Base-by-base conservation (phyloP, 176 grass and related monocot genomes). In the Pontederia paniculata region DNA sequence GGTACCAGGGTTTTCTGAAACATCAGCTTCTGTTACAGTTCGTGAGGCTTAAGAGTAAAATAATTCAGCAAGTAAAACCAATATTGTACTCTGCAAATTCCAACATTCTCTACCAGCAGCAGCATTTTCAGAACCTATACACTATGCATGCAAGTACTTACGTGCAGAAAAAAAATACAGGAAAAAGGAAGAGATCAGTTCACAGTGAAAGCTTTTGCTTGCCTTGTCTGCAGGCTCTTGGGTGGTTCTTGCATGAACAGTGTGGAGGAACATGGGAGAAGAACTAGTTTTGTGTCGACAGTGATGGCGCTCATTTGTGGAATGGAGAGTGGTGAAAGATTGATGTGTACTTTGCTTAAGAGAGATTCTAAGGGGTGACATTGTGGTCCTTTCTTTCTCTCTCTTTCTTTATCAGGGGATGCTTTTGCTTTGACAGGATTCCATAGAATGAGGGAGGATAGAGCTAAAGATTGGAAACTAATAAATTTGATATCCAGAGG, bases 1-100 rank as follows among this genome's bases (percentile, higher is more conserved):
- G 77, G 74, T 89, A 89, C 86, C 86, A 85, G 58, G 77, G 72
- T 10, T 79, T 78, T 69, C 74, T 89, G 48, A 10, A 73, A 80
- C 41, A 78, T 4, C 0, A 56, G 21, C 55, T 60, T 47, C 7
- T 9, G 19, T 52, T 52, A 18, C n/a, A n/a, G n/a, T n/a, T n/a
- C n/a, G n/a, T 18, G 17, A 19, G 50, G 3, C 1, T 18, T n/a
- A 4, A 13, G 49, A 52, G 49, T 17, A 8, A 2, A 17, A 14
- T 10, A 14, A 37, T 15, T 37, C 22, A 13, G 22, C 13, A 23
- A 37, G 55, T 6, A 14, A 58, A 25, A 8, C 45, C n/a, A n/a
- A n/a, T n/a, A 47, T 23, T 49, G 12, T 12, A 23, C 17, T 12
- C 14, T 17, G 12, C n/a, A 18, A 16, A 42, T 13, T 18, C 28